Evolutionary conservation across 1,284 basidiomycete species (phyloP).

Genomic region (Apiotrichum mycotoxinovorans): DNA sequence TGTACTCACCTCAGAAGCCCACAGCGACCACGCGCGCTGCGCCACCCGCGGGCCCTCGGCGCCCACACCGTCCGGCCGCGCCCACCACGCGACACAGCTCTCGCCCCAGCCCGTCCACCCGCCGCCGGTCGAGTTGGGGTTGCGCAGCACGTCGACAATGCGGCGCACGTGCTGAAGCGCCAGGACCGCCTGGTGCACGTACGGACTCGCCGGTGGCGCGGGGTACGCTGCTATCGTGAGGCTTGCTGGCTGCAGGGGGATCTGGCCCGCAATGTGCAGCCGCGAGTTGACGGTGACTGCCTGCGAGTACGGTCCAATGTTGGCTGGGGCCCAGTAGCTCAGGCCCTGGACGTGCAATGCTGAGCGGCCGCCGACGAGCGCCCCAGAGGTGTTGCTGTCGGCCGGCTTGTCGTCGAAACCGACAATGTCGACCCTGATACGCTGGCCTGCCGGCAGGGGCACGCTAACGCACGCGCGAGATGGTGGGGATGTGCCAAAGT

Average conservation of each 20-base stretch:
- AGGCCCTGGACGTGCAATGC: conserved; percentile 90
- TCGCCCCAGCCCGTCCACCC: conserved; percentile 65
- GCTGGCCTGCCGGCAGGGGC: conserved; percentile 59
- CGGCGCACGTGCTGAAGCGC: conserved; percentile 75
- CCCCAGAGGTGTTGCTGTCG: not conserved
- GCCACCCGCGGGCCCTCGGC: conserved; percentile 51
- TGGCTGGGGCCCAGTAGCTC: conserved; percentile 98
- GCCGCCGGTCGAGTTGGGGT: conserved; percentile 54
- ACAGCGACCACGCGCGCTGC: conserved; percentile 51
- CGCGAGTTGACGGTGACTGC: conserved; percentile 70
- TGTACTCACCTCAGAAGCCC: conserved; percentile 23
- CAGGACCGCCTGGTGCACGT: conserved; percentile 57
- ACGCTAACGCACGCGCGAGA: conserved; percentile 87
- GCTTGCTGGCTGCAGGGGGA: conserved; percentile 75
- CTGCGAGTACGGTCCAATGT: conserved; percentile 98
- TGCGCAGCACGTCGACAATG: conserved; percentile 60
- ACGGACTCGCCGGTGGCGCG: conserved; percentile 19
- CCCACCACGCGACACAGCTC: conserved; percentile 63
- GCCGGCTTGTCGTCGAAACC: conserved; percentile 55
- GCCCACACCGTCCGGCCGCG: conserved; percentile 38
- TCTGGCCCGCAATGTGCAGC: conserved; percentile 89
- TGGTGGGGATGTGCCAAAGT: conserved; percentile 88
- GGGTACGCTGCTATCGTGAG: conserved; percentile 64
- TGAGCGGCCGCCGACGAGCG: conserved; percentile 49
- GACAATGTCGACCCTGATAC: conserved; percentile 71